Conservation (phyloP, 257 asterid genomes). For the Solanum commersonii region DNA sequence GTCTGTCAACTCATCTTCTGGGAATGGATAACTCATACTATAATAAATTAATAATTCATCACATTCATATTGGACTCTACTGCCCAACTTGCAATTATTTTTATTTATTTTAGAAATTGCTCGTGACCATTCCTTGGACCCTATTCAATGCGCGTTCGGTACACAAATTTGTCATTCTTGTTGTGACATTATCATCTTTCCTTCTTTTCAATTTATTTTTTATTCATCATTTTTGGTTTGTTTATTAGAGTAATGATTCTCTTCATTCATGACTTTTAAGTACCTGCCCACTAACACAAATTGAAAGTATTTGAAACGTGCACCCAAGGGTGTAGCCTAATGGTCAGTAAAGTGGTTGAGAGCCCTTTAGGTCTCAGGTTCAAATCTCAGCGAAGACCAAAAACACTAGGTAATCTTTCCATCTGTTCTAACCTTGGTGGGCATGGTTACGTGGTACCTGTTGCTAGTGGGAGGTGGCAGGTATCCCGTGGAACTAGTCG, state of each 20-base stretch:
- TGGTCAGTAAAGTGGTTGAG: background rate
- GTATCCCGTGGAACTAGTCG: background rate
- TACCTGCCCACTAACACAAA: background rate
- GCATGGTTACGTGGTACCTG: accelerated
- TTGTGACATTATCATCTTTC: background rate
- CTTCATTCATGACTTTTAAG: background rate
- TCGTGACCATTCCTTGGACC: background rate
- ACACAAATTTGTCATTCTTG: background rate
- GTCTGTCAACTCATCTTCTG: background rate
- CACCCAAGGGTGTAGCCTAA: background rate
- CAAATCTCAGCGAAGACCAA: no score
- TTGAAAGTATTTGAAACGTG: background rate
- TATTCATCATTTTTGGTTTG: background rate
- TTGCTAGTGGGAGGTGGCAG: background rate
- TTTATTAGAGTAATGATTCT: background rate
- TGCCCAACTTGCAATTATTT: background rate
- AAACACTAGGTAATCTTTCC: background rate
- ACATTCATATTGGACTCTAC: background rate
- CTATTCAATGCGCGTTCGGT: background rate
- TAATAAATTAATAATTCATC: background rate
- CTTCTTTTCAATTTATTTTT: background rate
- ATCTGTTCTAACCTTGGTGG: accelerated
- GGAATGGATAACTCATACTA: background rate
- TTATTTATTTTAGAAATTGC: background rate
- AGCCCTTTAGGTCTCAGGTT: background rate